phyloP scores from a whole-genome alignment of 1,139 yeast species.

The Magnusiomyces suaveolens region DNA sequence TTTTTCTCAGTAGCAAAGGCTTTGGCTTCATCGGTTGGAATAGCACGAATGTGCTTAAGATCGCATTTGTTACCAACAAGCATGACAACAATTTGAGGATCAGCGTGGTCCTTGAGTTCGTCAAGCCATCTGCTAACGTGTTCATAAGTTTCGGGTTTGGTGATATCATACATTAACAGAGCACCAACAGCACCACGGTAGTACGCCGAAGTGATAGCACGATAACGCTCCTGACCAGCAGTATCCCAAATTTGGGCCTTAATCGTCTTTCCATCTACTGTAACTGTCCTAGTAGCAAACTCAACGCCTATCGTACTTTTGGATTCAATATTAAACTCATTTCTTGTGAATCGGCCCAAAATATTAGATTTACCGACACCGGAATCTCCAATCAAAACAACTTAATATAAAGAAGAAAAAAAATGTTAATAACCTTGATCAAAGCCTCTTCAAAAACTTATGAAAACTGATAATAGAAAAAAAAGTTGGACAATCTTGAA shows the following conservation, averaged over 20 bases:
- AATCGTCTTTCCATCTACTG: constrained; percentile 88
- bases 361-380: constrained; percentile 96
- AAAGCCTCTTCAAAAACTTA: no score
- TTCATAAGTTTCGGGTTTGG: constrained; percentile 88
- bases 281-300: constrained; percentile 92
- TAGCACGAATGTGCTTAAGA: constrained; percentile 89
- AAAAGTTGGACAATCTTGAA: no score
- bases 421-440: neutral
- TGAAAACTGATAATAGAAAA: no score
- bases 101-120: constrained; percentile 94
- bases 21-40: constrained; percentile 95
- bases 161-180: constrained; percentile 85
- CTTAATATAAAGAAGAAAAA: constrained; percentile 23
- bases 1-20: constrained; percentile 89
- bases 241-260: constrained; percentile 99
- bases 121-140: constrained; percentile 91
- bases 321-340: constrained; percentile 89
- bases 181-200: constrained; percentile 99
- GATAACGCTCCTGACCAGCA: constrained; percentile 96
- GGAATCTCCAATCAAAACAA: constrained; percentile 93
- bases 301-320: constrained; percentile 96
- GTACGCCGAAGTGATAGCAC: constrained; percentile 96
- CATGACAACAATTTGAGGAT: constrained; percentile 91
- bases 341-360: constrained; percentile 85
- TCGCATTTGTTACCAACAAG: constrained; percentile 95